phyloP scores from a whole-genome alignment of 345 rosid species.

The Sisymbrium irio region DNA sequence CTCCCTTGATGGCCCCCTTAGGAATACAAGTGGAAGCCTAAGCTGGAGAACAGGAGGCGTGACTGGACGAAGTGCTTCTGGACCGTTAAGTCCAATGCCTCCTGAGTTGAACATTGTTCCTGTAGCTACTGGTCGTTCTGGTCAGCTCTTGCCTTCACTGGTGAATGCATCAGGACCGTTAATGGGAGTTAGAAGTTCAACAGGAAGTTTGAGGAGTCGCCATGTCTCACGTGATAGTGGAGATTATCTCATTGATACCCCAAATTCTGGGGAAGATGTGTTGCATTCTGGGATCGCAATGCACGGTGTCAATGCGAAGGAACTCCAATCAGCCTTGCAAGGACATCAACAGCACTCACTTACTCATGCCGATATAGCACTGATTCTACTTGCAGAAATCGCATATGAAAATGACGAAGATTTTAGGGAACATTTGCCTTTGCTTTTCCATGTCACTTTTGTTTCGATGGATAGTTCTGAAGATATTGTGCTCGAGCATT shows the following conservation, averaged over 20 bases:
- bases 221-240: constrained; percentile 98
- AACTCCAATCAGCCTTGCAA: constrained; percentile 96
- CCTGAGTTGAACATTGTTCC: constrained; percentile 82
- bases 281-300: constrained; percentile 68
- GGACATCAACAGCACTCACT: constrained; percentile 99
- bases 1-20: constrained; percentile 92
- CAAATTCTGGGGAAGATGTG: constrained; percentile 89
- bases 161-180: constrained; percentile 97
- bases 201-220: constrained; percentile 93
- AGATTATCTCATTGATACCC: constrained; percentile 91
- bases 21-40: constrained; percentile 89
- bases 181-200: constrained; percentile 89
- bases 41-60: constrained; percentile 94
- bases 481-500: constrained; percentile 96
- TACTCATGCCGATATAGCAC: constrained; percentile 97
- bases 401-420: constrained; percentile 99
- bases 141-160: constrained; percentile 81
- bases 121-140: constrained; percentile 83
- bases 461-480: constrained; percentile 99
- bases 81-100: constrained; percentile 91
- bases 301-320: constrained; percentile 88
- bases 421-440: constrained; percentile 95
- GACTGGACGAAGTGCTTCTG: constrained; percentile 85
- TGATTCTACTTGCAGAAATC: constrained; percentile 94
- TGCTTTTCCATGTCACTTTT: constrained; percentile 96